Evolutionary conservation across 2,329 filamentous ascomycete species (phyloP).

Genomic region (Colletotrichum trifolii): DNA sequence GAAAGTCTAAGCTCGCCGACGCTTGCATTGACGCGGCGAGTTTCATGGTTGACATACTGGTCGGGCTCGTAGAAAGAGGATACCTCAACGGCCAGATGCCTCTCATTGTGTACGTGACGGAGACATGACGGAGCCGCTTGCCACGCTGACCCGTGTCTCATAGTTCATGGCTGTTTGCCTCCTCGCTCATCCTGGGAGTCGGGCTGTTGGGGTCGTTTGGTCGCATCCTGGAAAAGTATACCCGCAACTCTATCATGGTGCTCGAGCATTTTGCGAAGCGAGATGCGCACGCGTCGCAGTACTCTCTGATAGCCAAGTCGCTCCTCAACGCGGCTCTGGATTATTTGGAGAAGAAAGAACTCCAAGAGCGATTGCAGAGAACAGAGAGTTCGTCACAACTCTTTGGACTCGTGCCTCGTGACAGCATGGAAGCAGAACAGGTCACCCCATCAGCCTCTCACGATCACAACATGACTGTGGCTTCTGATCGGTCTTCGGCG

Average conservation of each 20-base stretch:
- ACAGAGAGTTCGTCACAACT: slow-evolving; percentile 63
- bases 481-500: not conserved
- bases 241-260: slow-evolving; percentile 57
- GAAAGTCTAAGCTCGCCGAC: slow-evolving; percentile 62
- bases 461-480: slow-evolving; percentile 22
- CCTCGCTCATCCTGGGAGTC: slow-evolving; percentile 62
- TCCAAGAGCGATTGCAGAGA: slow-evolving; percentile 56
- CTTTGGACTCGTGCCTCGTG: slow-evolving; percentile 59
- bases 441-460: slow-evolving; percentile 10
- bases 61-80: slow-evolving; percentile 55
- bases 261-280: slow-evolving; percentile 61
- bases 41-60: slow-evolving; percentile 62
- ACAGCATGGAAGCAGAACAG: slow-evolving; percentile 33
- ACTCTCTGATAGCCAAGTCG: slow-evolving; percentile 64
- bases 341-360: slow-evolving; percentile 60
- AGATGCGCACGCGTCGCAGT: slow-evolving; percentile 63
- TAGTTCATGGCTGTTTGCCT: slow-evolving; percentile 66
- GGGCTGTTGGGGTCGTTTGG: slow-evolving; percentile 64
- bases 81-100: slow-evolving; percentile 58
- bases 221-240: slow-evolving; percentile 62
- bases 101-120: slow-evolving; percentile 59
- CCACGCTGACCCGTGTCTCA: not conserved
- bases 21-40: slow-evolving; percentile 67
- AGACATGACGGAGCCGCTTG: not conserved
- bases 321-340: slow-evolving; percentile 58